phyloP scores from a whole-genome alignment of 208 protist species.

The Blastocrithidia nonstop region DNA sequence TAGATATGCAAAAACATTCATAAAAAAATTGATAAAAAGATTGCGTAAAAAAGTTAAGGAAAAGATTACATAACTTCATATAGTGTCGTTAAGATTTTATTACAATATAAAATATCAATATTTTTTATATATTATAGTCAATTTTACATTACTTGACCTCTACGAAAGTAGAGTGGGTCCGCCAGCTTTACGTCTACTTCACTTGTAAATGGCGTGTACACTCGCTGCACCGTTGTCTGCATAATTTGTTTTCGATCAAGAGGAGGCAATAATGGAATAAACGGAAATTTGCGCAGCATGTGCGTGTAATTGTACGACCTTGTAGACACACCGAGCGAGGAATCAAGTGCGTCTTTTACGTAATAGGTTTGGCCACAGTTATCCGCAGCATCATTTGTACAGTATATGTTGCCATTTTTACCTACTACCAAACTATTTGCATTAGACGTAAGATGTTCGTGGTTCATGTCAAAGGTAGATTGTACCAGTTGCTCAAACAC shows the following conservation, averaged over 20 bases:
- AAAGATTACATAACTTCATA: no score
- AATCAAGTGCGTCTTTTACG: conserved; percentile 53
- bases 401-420: no score
- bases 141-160: conserved; percentile 17
- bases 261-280: conserved; percentile 45
- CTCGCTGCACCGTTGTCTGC: conserved; percentile 24
- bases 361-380: no score
- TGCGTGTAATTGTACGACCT: conserved; percentile 65
- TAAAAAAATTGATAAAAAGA: background rate
- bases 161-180: conserved; percentile 36
- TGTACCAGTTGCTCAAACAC: no score
- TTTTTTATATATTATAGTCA: no score
- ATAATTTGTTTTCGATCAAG: conserved; percentile 47
- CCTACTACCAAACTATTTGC: no score
- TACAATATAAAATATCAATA: no score
- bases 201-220: conserved; percentile 14
- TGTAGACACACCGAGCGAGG: conserved; percentile 23
- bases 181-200: conserved; percentile 14
- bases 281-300: conserved; percentile 55
- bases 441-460: no score
- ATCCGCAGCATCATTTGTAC: no score
- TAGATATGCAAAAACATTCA: background rate
- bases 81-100: no score
- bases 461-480: no score
- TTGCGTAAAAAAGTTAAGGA: no score